A percentile compares a stretch with the other conserved stretches of the same genome.
Conservation (phyloP, 306 rosid genomes). For the Prosopis cineraria region DNA sequence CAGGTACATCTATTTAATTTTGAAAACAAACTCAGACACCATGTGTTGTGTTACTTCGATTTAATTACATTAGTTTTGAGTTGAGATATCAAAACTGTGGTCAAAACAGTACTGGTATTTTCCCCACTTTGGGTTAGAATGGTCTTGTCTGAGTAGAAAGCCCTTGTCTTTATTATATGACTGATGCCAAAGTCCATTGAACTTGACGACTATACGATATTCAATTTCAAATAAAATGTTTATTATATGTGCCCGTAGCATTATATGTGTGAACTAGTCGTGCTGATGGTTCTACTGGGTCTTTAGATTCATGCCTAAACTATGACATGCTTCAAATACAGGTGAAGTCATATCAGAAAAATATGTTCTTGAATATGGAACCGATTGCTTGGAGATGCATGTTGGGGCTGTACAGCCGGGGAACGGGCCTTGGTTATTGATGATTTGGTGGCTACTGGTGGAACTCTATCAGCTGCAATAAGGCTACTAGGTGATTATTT, state of each 20-base stretch:
- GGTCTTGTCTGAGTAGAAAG: background rate
- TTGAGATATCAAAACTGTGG: conserved; percentile 4
- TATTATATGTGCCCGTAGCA: background rate
- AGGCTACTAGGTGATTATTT: conserved; percentile 74
- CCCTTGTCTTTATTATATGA: background rate
- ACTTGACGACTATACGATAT: background rate
- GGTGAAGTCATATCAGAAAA: conserved; percentile 86
- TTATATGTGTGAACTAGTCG: background rate
- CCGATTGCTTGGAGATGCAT: conserved; percentile 89
- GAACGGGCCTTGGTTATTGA: conserved; percentile 88
- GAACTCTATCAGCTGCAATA: conserved; percentile 91
- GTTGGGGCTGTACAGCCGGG: conserved; percentile 75
- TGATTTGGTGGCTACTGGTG: conserved; percentile 96
- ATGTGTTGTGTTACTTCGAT: conserved; percentile 26
- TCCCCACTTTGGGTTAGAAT: background rate
- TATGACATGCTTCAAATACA: conserved; percentile 33
- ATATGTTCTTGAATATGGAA: conserved; percentile 88
- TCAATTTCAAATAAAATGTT: conserved; percentile 6
- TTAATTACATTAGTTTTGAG: background rate
- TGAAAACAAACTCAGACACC: background rate
- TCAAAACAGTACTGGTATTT: background rate
- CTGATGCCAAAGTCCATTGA: background rate
- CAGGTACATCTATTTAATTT: conserved; percentile 55
- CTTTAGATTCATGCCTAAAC: background rate
- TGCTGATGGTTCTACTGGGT: background rate